These are phyloP conservation scores for Podila verticillata DNA, from an alignment of 192 early-diverging fungal species.

Conservation along the genomic window DNA sequence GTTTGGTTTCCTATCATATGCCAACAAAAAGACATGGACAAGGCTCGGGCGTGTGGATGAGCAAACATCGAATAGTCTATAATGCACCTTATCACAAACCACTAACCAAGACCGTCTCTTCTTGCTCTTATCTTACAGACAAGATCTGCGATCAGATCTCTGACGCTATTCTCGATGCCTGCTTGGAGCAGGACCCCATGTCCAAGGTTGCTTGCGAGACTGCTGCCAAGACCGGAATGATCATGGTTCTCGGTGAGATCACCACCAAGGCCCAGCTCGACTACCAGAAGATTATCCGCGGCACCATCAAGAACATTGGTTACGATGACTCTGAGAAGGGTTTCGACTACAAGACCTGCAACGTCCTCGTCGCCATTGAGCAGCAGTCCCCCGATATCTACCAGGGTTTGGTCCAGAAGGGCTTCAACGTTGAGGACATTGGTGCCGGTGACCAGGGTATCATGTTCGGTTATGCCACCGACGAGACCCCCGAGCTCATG, in stretches of 20 bases:
- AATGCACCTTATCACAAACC: too few relatives aligned
- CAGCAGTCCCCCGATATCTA: constrained; percentile 99
- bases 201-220: constrained; percentile 99
- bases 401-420: constrained; percentile 95
- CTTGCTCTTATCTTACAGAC: constrained; percentile 58
- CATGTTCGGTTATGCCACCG: constrained; percentile 96
- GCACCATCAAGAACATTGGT: constrained; percentile 98
- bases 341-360: constrained; percentile 99
- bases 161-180: constrained; percentile 98
- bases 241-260: constrained; percentile 99
- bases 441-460: constrained; percentile 99
- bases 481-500: constrained; percentile 99
- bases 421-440: constrained; percentile 92
- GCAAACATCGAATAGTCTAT: too few relatives aligned
- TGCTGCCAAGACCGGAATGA: constrained; percentile 99
- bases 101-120: too few relatives aligned
- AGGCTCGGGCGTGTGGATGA: too few relatives aligned
- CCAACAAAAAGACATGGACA: too few relatives aligned
- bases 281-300: constrained; percentile 99
- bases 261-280: constrained; percentile 97
- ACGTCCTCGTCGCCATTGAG: constrained; percentile 99
- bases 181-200: constrained; percentile 91
- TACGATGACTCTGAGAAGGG: constrained; percentile 99
- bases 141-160: constrained; percentile 99
- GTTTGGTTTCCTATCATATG: too few relatives aligned